Base-by-base conservation (phyloP, 1,139 yeast genomes). In the Petasospora fabianii region DNA sequence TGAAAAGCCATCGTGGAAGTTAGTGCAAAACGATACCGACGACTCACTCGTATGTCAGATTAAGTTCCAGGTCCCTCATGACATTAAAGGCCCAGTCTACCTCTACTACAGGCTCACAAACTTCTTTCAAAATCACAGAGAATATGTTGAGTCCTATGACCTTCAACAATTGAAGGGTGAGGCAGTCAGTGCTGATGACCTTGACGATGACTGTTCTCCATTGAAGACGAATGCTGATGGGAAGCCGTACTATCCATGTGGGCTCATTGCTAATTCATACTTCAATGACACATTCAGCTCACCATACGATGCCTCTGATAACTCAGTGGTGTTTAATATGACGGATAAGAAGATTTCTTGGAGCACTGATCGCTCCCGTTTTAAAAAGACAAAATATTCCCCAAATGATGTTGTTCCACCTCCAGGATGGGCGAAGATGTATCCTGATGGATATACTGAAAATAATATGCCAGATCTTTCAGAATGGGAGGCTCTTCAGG, bases 121-220 rank as follows among this genome's bases (percentile, higher is more conserved):
- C 56, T 84, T 83, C 56, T 82, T 67, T 56, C 94, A 84, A 56
- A 84, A 84, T 55, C 94, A 84, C 61, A 69, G 94, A 49, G 83
- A 81, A 50, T 84, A 81, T 55, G 90, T 84, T 24, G 76, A 75
- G 43, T 80, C 87, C 7, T 80, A 71, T 56, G 92, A 83, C 56
- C 64, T 77, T 54, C 65, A 66, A 20, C 94, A 84, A 56, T 55
- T 84, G 32, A 71, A 71, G 42, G 94, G 94, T 0, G 60, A 67
- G 6, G 85, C 85, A 0, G 77, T 81, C 1, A 38, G 65, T 0
- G 58, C 60, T 8, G 71, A 59, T 37, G 68, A 64, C 34, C 58
- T 83, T 3, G 67, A 70, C 14, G 64, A 66, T 31, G 73, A 79
- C 43, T 84, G 94, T 61, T 66, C 69, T 34, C 87, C 88, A 1